Conservation (phyloP, 2,329 filamentous ascomycete species). For the Trichophyton simii region DNA sequence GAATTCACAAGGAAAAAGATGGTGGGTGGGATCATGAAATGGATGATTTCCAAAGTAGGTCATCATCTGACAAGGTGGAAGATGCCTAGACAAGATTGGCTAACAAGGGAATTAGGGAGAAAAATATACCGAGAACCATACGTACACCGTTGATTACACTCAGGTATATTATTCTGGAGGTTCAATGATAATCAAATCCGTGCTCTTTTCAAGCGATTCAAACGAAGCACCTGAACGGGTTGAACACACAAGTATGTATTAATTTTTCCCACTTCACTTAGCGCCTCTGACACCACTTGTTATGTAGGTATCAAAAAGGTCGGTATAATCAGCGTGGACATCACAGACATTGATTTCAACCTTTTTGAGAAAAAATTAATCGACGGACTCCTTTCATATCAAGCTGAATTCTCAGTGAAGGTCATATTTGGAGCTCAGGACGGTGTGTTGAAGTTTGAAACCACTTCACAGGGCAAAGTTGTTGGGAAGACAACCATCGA, state of each 20-base stretch:
- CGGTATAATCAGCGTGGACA: not conserved
- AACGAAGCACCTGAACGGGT: not conserved
- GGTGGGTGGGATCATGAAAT: not conserved
- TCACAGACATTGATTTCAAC: not conserved
- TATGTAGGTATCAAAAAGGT: not conserved
- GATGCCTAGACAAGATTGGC: not conserved
- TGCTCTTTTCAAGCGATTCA: not conserved
- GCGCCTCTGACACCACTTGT: not conserved
- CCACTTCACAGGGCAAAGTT: not conserved
- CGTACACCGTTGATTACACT: not conserved
- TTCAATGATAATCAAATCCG: not conserved
- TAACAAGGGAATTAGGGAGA: not conserved
- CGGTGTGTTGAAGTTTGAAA: slow-evolving; percentile 2
- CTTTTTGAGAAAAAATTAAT: not conserved
- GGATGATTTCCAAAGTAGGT: slow-evolving; percentile 8
- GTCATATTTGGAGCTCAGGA: not conserved
- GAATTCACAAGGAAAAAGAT: not conserved
- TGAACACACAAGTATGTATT: not conserved
- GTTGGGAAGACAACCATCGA: not conserved
- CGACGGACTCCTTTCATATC: not conserved
- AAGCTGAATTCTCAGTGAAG: not conserved
- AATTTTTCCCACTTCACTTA: not conserved
- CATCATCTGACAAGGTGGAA: not conserved
- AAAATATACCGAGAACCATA: not conserved
- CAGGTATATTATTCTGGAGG: not conserved